These are phyloP conservation scores for Lasiodiplodia sp. DNA, from an alignment of 2,329 filamentous ascomycete species.

Conservation along the genomic window DNA sequence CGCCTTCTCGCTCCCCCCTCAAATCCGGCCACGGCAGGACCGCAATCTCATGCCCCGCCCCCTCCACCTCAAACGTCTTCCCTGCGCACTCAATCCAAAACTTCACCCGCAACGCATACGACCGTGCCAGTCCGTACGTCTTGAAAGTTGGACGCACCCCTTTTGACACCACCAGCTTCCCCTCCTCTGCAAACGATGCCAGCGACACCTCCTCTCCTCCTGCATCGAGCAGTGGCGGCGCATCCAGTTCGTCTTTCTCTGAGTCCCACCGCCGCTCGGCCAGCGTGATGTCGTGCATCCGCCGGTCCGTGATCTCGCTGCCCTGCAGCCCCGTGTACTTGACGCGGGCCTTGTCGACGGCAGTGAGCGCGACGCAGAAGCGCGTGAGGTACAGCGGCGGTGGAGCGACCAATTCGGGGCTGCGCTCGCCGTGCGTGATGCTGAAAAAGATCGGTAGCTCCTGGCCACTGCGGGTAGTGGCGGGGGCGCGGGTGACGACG, in stretches of 20 bases:
- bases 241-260: too few species aligned
- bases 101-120: conserved; percentile 38
- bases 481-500: conserved; percentile 32
- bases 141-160: conserved; percentile 38
- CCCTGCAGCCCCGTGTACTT: conserved; percentile 34
- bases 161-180: conserved; percentile 27
- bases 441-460: conserved; percentile 34
- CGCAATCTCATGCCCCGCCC: conserved; percentile 32
- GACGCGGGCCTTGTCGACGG: conserved; percentile 33
- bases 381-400: conserved; percentile 39
- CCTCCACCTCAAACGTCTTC: conserved; percentile 36
- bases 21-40: conserved; percentile 25
- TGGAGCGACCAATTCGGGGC: conserved; percentile 35
- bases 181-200: conserved; percentile 27
- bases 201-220: neutral
- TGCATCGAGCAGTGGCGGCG: neutral
- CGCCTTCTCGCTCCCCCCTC: neutral
- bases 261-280: neutral
- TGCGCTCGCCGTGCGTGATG: conserved; percentile 39
- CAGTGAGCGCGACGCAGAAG: conserved; percentile 37
- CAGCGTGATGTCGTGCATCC: too few species aligned
- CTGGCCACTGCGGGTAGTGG: conserved; percentile 34
- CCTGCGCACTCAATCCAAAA: conserved; percentile 41
- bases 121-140: conserved; percentile 38
- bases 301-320: conserved; percentile 2